Conservation (phyloP, 2,329 filamentous ascomycete species). For the Elsinoe batatas region DNA sequence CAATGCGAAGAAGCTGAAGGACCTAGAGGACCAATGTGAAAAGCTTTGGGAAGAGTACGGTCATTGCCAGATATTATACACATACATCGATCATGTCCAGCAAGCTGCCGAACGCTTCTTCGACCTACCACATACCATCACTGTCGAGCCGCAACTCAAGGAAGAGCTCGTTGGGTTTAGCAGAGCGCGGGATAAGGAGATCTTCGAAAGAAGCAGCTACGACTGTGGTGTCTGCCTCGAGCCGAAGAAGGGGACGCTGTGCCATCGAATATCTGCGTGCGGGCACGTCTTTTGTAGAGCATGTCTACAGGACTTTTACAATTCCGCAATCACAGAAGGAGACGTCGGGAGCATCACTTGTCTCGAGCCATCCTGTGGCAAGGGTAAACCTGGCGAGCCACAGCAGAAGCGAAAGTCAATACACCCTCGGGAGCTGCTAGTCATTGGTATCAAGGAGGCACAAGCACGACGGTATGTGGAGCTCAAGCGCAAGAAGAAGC, state of each 20-base stretch:
- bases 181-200: constrained; percentile 58
- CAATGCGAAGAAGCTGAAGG: constrained; percentile 33
- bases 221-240: constrained; percentile 84
- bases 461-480: constrained; percentile 77
- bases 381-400: constrained; percentile 36
- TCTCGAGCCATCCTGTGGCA: constrained; percentile 67
- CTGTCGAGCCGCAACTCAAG: constrained; percentile 45
- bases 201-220: constrained; percentile 77
- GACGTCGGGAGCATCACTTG: constrained; percentile 73
- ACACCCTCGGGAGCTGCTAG: constrained; percentile 68
- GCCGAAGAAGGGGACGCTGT: constrained; percentile 75
- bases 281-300: constrained; percentile 81
- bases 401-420: constrained; percentile 50
- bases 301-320: constrained; percentile 89
- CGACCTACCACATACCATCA: constrained; percentile 37
- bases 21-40: constrained; percentile 38
- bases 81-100: constrained; percentile 52
- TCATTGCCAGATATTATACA: constrained; percentile 46
- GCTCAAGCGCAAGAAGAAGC: constrained; percentile 82
- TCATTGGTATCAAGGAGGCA: constrained; percentile 46
- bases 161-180: constrained; percentile 70
- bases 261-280: constrained; percentile 74
- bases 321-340: constrained; percentile 75
- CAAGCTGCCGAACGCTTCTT: constrained; percentile 48
- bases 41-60: constrained; percentile 53